A percentile compares a stretch with the other conserved stretches of the same genome.
Conservation (phyloP, 257 asterid genomes). For the Fraxinus excelsior region DNA sequence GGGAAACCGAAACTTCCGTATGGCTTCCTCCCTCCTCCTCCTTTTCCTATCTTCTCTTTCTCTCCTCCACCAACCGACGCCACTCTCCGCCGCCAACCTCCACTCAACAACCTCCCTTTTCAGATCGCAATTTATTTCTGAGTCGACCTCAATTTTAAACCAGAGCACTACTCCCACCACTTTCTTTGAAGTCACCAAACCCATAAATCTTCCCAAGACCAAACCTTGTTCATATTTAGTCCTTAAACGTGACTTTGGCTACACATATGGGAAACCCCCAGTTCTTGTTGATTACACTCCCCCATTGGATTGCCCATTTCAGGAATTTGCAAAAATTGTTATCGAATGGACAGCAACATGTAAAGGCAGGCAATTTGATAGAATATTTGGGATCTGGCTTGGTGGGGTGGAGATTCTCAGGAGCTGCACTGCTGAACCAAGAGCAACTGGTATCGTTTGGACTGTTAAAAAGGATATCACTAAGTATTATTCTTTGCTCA, state of each 20-base stretch:
- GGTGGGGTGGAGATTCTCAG: slow-evolving; percentile 82
- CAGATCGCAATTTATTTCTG: slow-evolving; percentile 33
- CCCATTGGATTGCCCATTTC: slow-evolving; percentile 48
- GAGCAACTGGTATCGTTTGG: slow-evolving; percentile 54
- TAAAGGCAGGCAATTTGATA: slow-evolving; percentile 76
- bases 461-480: slow-evolving; percentile 72
- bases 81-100: slow-evolving; percentile 42
- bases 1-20: background rate
- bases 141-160: slow-evolving; percentile 25
- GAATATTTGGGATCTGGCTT: slow-evolving; percentile 83
- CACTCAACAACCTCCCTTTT: slow-evolving; percentile 24
- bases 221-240: slow-evolving; percentile 45
- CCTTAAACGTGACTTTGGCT: slow-evolving; percentile 59
- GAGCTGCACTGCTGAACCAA: slow-evolving; percentile 86
- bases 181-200: slow-evolving; percentile 61
- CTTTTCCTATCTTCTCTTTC: slow-evolving; percentile 27
- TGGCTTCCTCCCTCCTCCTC: slow-evolving; percentile 33
- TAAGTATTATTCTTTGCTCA: slow-evolving; percentile 65
- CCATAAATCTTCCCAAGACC: slow-evolving; percentile 51
- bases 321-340: slow-evolving; percentile 46
- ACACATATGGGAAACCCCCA: slow-evolving; percentile 58
- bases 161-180: slow-evolving; percentile 34
- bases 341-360: slow-evolving; percentile 68
- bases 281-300: slow-evolving; percentile 47
- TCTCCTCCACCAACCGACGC: slow-evolving; percentile 35